Conservation (phyloP, 345 rosid genomes). For the Eucalyptus fibrosa region DNA sequence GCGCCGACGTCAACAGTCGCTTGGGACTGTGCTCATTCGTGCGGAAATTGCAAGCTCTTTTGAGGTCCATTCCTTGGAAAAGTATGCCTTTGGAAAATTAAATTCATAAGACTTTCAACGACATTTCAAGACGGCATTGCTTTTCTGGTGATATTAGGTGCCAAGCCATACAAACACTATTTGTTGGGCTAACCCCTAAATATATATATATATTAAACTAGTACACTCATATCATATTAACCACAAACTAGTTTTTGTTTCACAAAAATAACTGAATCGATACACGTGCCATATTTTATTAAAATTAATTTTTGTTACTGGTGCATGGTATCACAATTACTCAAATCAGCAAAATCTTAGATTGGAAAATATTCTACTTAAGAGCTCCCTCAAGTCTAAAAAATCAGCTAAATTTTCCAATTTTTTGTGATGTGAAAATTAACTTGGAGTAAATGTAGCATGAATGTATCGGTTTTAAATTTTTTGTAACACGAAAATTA, state of each 20-base stretch:
- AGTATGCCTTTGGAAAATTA: neutral
- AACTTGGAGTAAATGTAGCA: neutral
- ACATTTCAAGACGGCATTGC: neutral
- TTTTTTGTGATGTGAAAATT: neutral
- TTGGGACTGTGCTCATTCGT: neutral
- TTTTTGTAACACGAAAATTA: neutral
- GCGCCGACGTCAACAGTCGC: neutral
- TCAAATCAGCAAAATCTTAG: neutral
- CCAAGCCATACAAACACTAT: neutral
- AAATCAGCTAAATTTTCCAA: neutral
- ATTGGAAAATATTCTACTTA: neutral
- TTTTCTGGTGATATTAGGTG: neutral
- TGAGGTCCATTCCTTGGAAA: neutral
- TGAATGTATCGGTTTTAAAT: neutral
- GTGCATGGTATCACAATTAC: neutral
- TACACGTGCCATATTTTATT: rapidly evolving
- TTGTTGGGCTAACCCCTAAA: neutral
- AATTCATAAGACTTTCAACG: neutral
- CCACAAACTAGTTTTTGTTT: neutral
- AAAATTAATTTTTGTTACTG: neutral
- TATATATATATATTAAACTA: neutral
- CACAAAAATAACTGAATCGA: neutral
- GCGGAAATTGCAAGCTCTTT: neutral
- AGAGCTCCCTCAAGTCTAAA: neutral
- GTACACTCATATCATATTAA: neutral